These are phyloP conservation scores for Gracilaria domingensis DNA, from an alignment of 23 red algal species.

Conservation along the genomic window DNA sequence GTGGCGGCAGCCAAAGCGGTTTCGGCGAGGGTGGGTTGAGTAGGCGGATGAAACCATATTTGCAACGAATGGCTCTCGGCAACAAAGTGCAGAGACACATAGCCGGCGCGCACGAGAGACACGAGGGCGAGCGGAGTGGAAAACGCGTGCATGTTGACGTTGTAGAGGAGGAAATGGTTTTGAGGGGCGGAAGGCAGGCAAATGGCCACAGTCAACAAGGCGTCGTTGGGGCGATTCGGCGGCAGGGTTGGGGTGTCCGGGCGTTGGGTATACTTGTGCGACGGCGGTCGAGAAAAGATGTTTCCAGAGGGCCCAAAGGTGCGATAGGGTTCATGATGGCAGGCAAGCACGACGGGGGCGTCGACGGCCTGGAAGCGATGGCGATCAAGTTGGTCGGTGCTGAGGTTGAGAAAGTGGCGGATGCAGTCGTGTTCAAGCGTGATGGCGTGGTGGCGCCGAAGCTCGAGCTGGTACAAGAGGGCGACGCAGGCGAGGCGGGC, in stretches of 20 bases:
- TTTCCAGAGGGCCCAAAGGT: neutral
- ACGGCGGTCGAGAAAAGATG: neutral
- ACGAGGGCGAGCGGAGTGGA: slow-evolving; percentile 23
- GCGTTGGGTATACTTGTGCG: neutral
- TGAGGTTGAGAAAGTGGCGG: neutral
- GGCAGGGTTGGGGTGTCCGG: neutral
- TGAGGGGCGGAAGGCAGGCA: neutral
- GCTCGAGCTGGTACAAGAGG: neutral
- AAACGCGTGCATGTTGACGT: neutral
- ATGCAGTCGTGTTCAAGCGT: neutral
- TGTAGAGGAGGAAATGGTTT: neutral
- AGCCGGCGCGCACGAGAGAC: neutral
- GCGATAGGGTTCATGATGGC: slow-evolving; percentile 17
- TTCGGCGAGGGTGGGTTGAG: neutral
- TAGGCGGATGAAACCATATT: neutral
- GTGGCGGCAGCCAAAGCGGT: neutral
- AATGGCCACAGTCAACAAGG: neutral
- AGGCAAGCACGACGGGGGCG: neutral
- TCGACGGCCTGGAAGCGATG: neutral
- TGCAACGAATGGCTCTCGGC: neutral
- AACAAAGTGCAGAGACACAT: neutral
- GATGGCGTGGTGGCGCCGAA: neutral
- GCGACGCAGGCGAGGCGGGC: neutral
- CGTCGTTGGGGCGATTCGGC: neutral
- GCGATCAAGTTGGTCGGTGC: neutral